A percentile compares a stretch with the other conserved stretches of the same genome.
Conservation (phyloP, 2,329 filamentous ascomycete genomes). For the Emmonsiellopsis sp. region DNA sequence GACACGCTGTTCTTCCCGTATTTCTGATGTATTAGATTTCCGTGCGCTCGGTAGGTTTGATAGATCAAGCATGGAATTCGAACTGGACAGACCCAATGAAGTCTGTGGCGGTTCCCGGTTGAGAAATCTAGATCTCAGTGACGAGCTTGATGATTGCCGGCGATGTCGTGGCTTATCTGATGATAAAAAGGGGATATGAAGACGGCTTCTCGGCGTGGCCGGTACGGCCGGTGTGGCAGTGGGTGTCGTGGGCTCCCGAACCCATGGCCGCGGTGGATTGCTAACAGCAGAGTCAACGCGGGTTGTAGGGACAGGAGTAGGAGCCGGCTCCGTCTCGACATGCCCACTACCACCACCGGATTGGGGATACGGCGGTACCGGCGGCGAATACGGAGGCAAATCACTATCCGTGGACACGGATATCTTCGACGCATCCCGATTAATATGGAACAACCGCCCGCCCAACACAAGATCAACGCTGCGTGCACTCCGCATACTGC, state of each 20-base stretch:
- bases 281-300: background rate
- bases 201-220: slow-evolving; percentile 1
- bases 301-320: no score
- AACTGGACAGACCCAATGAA: background rate
- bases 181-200: background rate
- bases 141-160: background rate
- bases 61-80: slow-evolving; percentile 4
- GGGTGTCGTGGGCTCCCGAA: background rate
- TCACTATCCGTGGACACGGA: slow-evolving; percentile 12
- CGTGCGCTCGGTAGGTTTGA: background rate
- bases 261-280: background rate
- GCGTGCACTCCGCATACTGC: slow-evolving; percentile 14
- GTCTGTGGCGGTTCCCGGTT: background rate
- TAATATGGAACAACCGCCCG: slow-evolving; percentile 21
- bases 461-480: slow-evolving; percentile 22
- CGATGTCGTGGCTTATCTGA: background rate
- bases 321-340: no score
- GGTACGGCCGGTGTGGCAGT: background rate
- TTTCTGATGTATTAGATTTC: background rate
- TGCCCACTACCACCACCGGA: background rate
- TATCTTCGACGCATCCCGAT: slow-evolving; percentile 21
- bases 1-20: background rate
- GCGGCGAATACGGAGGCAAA: slow-evolving; percentile 14
- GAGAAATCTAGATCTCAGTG: background rate
- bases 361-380: slow-evolving; percentile 1